Base-by-base conservation (phyloP, 2,329 filamentous ascomycete genomes). In the Aplosporella prunicola region DNA sequence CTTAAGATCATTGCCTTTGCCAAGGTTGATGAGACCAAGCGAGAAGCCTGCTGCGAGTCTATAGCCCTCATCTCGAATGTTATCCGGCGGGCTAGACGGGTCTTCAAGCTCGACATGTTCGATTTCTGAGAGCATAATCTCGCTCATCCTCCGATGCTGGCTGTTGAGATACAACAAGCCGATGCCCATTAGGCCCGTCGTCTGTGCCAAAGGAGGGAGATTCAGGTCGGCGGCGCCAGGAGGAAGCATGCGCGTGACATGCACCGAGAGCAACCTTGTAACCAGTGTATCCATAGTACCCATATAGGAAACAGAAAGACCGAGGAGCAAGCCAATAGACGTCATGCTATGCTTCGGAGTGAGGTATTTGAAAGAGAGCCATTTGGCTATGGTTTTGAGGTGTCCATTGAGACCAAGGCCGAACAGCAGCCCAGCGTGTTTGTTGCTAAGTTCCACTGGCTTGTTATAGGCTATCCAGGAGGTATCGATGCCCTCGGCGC, bases 381-480 rank as follows among this genome's bases (percentile, higher is more conserved):
- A 98, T 64, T 96, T 96, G 3, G 91, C 91, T 18, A 98, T 74
- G 6, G 78, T 82, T 49, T 85, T 91, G n/a, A 98, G 67, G 61
- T 98, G 93, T 0, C 91, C 93, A 50, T 95, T 95, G 16, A 98
- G 67, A 3, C 91, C 91, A 4, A 98, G 69, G 4, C 87, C 91
- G 1, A 98, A 70, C 28, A 98, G 64, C 45, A 98, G 91, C 0
- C 91, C 91, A 20, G 91, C 93, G 57, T 98, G 91, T n/a, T 91
- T 76, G 54, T 96, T 95, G 45, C 82, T 95, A 10, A 95, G 71
- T 36, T 98, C 91, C 24, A 78, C 74, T 0, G 91, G 89, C 56
- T 94, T 95, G 65, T 98, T 98, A 69, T 93, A 98, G 22, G 95
- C 72, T 47, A 98, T 95, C 93, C 93, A 98, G 0, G 89, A 96